Conservation (phyloP, 1,284 basidiomycete species). For the Spongispora temasekensis region DNA sequence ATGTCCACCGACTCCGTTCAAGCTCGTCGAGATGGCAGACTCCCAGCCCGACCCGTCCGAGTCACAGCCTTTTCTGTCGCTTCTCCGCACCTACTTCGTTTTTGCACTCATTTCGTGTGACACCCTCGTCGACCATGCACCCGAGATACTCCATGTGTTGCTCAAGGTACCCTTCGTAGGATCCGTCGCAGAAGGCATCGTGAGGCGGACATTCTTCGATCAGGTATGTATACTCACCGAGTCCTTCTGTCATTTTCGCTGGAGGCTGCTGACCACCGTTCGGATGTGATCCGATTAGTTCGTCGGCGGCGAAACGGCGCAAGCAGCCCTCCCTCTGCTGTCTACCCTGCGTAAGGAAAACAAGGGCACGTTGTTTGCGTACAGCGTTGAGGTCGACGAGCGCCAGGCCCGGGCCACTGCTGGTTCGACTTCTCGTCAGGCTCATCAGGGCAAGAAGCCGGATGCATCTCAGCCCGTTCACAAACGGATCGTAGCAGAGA, state of each 20-base stretch:
- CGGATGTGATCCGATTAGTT: no score
- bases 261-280: background rate
- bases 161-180: constrained; percentile 68
- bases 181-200: constrained; percentile 66
- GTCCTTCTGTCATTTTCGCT: background rate
- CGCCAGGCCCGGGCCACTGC: constrained; percentile 33
- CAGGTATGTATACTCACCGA: constrained; percentile 59
- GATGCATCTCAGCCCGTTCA: constrained; percentile 42
- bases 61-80: constrained; percentile 22
- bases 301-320: constrained; percentile 84
- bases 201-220: constrained; percentile 84
- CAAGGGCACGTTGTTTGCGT: constrained; percentile 81
- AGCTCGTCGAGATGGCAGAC: constrained; percentile 6
- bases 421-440: background rate
- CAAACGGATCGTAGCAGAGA: constrained; percentile 70
- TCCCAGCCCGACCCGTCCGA: constrained; percentile 5
- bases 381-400: constrained; percentile 84
- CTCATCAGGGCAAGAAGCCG: constrained; percentile 3
- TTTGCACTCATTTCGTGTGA: constrained; percentile 83
- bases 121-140: constrained; percentile 75
- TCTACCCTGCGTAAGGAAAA: constrained; percentile 62
- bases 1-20: constrained; percentile 27
- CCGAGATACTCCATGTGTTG: constrained; percentile 64
- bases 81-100: constrained; percentile 76
- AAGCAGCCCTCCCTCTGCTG: constrained; percentile 68